Evolutionary conservation across 345 rosid species (phyloP), one percentile per base, ranked within the genome.

Genomic region (Eucalyptus regnans): DNA sequence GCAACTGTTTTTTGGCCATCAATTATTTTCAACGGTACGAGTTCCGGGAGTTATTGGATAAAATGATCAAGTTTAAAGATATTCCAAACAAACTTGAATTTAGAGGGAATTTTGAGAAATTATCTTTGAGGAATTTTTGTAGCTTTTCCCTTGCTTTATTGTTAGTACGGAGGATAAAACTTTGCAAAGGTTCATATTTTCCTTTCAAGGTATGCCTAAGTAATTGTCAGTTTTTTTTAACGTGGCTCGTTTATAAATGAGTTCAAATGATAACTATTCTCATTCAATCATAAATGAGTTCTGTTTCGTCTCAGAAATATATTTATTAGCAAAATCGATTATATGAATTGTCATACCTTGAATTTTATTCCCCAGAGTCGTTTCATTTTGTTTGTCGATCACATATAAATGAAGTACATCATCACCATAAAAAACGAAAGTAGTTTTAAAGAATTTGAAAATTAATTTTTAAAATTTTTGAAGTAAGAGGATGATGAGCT

Each of bases 261-360:
- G 14, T 71, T 71, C 4, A 9, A 0, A 18, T 33, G 37, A 37
- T 37, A 71, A 9, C 14, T 37, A 17, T 18, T 18, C 22, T 18
- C 46, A 37, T 9, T 37, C 46, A 18, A 71, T 37, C 12, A 6
- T 37, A 37, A 71, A 37, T 2, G 4, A 12, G 27, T 18, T 37
- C 1, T 1, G 2, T 71, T 71, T 9, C 13, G 1, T 37, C 25
- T 71, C 0, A 20, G 0, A 76, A 76, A 9, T 20, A 15, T 10
- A 76, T 3, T 20, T 7, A 12, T 1, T 20, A 20, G 9, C 4
- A 37, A 76, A 76, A 20, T 5, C 3, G 0, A 1, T 76, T 76
- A 6, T 76, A 41, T 76, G 48, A 37, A 12, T 18, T 4, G 8
- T 6, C 27, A 71, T 71, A 5, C 18, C 8, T 1, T 9, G 27